Evolutionary conservation across 2,329 filamentous ascomycete species (phyloP).

Genomic region (Microsporum canis): DNA sequence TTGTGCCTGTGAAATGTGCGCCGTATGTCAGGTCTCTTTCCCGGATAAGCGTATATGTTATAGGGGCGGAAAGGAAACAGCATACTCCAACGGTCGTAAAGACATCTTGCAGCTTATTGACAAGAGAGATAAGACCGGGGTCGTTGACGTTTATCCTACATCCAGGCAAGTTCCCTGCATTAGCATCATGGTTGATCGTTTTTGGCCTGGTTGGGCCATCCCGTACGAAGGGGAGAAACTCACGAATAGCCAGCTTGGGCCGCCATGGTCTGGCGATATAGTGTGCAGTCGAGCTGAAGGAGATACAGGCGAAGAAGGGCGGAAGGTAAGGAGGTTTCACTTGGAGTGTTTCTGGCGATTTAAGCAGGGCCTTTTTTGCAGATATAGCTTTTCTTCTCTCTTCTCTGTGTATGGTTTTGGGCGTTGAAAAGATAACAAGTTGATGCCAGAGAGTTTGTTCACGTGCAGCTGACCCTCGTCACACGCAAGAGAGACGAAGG

Average conservation of each 20-base stretch:
- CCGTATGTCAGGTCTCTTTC: constrained; percentile 13
- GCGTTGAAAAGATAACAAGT: not conserved
- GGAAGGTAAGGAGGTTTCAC: not conserved
- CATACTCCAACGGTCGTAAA: constrained; percentile 87
- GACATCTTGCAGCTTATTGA: constrained; percentile 99
- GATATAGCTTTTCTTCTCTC: not conserved
- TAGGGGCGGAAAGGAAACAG: constrained; percentile 16
- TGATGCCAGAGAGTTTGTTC: constrained; percentile 3
- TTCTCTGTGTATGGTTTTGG: not conserved
- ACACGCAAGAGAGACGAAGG: not conserved
- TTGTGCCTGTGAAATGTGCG: constrained; percentile 55
- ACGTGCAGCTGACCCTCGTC: constrained; percentile 1
- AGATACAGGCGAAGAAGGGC: not conserved
- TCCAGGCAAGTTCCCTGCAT: constrained; percentile 8
- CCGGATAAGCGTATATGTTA: not conserved
- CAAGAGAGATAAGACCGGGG: constrained; percentile 61
- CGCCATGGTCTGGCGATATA: constrained; percentile 33
- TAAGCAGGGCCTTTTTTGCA: no score
- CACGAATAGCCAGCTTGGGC: constrained; percentile 37
- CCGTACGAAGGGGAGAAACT: constrained; percentile 19
- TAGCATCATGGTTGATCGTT: not conserved
- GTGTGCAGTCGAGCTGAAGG: constrained; percentile 1
- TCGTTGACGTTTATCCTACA: constrained; percentile 60
- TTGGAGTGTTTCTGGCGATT: not conserved
- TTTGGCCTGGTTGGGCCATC: not conserved